Evolutionary conservation across 805 yeast species (phyloP), one percentile per base, ranked within the genome.

Genomic region (Wickerhamomyces chambardii): DNA sequence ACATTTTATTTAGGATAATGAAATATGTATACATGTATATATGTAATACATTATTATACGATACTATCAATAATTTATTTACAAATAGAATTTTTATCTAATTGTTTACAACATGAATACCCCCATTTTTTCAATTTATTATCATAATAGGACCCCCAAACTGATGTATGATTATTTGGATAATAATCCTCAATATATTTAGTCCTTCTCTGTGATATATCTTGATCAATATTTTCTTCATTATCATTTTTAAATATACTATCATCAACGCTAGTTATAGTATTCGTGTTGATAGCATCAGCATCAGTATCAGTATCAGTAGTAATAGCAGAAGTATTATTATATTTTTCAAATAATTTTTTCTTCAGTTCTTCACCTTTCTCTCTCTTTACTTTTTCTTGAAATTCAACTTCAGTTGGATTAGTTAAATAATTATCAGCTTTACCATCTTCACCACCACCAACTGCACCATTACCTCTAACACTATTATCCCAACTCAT

Each of bases 401-500:
- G 55, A 27, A 52, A 46, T 25, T 61, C 53, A 38, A 54, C 44
- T 44, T 58, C 47, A 30, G 78, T 72, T 11, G 79, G 79, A 17
- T 70, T 63, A 1, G 64, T 65, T 27, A 66, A 64, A 15, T 52
- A 37, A 31, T 52, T 53, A 9, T 58, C 36, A 28, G 10, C 22
- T 19, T 19, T 19, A 19, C 53, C 56, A 34, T 49, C 55, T 34
- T 45, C 43, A 8, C 53, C 37, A 4, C 57, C 60, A 27, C 40
- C 37, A 16, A 21, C 4, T 8, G 14, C 30, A 8, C 28, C 27
- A 17, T 39, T 27, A 4, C 61, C 59, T 21, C 48, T 42, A 18
- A 53, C 61, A 7, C 63, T 51, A 5, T 51, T 55, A 11, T 61
- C 66, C 64, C 77, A 70, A 0, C 78, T 78, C 43, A 70, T 67